Percentiles rank a stretch among this genome's conserved stretches.
Evolutionary conservation across 1,284 basidiomycete species (phyloP).

Genomic region (Phlebopus sp.): DNA sequence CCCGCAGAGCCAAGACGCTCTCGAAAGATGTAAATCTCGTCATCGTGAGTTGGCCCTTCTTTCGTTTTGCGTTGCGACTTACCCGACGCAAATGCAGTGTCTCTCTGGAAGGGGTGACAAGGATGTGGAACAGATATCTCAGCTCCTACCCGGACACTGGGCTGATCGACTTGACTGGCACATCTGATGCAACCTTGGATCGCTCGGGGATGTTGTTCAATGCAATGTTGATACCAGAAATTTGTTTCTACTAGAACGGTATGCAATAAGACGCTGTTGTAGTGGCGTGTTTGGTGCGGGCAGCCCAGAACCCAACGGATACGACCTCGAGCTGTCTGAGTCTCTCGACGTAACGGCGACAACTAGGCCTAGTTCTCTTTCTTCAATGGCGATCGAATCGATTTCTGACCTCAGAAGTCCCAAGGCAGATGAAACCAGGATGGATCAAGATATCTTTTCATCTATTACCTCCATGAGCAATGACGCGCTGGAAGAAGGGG

Average conservation of each 20-base stretch:
- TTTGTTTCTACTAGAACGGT: background rate
- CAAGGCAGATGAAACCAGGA: too few species aligned
- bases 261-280: too few species aligned
- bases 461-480: background rate
- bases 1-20: constrained; percentile 80
- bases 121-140: constrained; percentile 85
- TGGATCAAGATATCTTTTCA: too few species aligned
- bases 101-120: constrained; percentile 88
- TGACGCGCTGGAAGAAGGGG: constrained; percentile 18
- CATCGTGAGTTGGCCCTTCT: constrained; percentile 55
- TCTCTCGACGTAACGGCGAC: too few species aligned
- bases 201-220: too few species aligned
- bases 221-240: too few species aligned
- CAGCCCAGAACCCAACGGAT: too few species aligned
- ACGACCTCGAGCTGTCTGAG: too few species aligned
- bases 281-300: too few species aligned
- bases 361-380: too few species aligned
- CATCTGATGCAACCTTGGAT: constrained; percentile 27
- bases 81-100: constrained; percentile 45
- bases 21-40: constrained; percentile 84
- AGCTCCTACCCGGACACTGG: constrained; percentile 79
- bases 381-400: too few species aligned
- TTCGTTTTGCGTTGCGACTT: constrained; percentile 1
- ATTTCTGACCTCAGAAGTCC: too few species aligned
- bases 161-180: constrained; percentile 87